Base-by-base conservation (phyloP, 768 basidiomycete species). In the Boletus reticuloceps region DNA sequence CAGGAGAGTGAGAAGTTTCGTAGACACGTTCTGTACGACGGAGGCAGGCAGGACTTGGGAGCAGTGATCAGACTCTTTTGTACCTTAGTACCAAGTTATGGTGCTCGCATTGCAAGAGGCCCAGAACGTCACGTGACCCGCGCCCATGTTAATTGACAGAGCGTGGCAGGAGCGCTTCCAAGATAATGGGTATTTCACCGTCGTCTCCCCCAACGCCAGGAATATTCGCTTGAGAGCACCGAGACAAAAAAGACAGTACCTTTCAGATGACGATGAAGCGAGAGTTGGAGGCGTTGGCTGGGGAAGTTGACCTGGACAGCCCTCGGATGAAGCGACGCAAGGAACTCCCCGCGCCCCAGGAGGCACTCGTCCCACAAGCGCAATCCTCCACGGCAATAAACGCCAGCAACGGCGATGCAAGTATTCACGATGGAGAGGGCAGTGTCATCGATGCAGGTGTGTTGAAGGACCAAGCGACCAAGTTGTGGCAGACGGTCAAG, bases 401-500 rank as follows among this genome's bases (percentile, higher is more conserved):
- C 44, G 59, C 50, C 60, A 65, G 54, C 46, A 65, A 64, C 61
- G 68, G 48, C 55, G 70, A 64, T 37, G 50, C 43, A 41, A 41
- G 52, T 41, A 9, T 53, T 44, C 61, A 58, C 19, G 64, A 54
- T 47, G 55, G 44, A 31, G 74, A 71, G 44, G 58, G 45, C 47
- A 56, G 55, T 19, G 58, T 49, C 53, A 47, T 59, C 43, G 74
- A 74, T 54, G 62, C 55, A 48, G 53, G 51, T 37, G 60, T 61
- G 54, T 79, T 87, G 67, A 85, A 79, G 67, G 84, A 84, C 72
- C 80, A 83, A 67, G 89, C 85, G 43, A 69, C 85, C 73, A 80
- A 78, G 72, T 71, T 91, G 75, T 91, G 88, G 86, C 82, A 86
- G 68, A 82, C 81, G 38, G 79, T 92, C 70, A 89, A 83, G 80